Evolutionary conservation across 106 monocot genomes (phyloP).

Genomic region (Dioscorea dumetorum): DNA sequence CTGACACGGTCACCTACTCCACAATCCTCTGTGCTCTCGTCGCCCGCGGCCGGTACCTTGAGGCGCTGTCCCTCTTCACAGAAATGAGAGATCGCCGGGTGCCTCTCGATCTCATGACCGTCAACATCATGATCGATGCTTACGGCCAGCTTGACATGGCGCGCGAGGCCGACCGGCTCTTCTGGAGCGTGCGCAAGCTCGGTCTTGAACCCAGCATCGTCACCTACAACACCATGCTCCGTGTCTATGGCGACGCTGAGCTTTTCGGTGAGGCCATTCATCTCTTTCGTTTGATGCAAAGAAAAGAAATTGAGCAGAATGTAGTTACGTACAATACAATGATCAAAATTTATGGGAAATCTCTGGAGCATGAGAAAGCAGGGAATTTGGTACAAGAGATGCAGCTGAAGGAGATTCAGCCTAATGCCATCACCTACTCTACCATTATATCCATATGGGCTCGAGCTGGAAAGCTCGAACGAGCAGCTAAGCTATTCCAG

Average conservation of each 20-base stretch:
- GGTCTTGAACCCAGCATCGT: slow-evolving; percentile 57
- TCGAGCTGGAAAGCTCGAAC: slow-evolving; percentile 70
- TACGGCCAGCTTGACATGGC: slow-evolving; percentile 87
- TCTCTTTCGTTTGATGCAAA: slow-evolving; percentile 83
- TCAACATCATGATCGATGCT: slow-evolving; percentile 80
- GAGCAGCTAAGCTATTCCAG: slow-evolving; percentile 81
- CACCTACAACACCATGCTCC: slow-evolving; percentile 87
- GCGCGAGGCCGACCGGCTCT: slow-evolving; percentile 89
- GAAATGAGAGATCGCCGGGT: slow-evolving; percentile 51
- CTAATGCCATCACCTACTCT: slow-evolving; percentile 79
- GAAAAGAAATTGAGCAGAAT: slow-evolving; percentile 60
- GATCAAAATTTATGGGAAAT: slow-evolving; percentile 80
- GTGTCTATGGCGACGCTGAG: slow-evolving; percentile 88
- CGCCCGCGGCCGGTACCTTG: slow-evolving; percentile 38
- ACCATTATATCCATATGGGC: slow-evolving; percentile 94
- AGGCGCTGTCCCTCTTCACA: slow-evolving; percentile 68
- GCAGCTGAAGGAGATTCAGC: slow-evolving; percentile 57
- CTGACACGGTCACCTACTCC: slow-evolving; percentile 75
- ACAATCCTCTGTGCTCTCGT: slow-evolving; percentile 60
- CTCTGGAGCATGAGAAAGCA: slow-evolving; percentile 96
- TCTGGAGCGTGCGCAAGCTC: slow-evolving; percentile 79
- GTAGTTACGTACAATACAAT: slow-evolving; percentile 97
- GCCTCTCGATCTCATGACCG: slow-evolving; percentile 50
- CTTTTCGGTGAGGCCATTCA: slow-evolving; percentile 89
- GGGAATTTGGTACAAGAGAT: slow-evolving; percentile 75